Evolutionary conservation across 2,329 filamentous ascomycete species (phyloP).

Genomic region (Fusarium avenaceum): DNA sequence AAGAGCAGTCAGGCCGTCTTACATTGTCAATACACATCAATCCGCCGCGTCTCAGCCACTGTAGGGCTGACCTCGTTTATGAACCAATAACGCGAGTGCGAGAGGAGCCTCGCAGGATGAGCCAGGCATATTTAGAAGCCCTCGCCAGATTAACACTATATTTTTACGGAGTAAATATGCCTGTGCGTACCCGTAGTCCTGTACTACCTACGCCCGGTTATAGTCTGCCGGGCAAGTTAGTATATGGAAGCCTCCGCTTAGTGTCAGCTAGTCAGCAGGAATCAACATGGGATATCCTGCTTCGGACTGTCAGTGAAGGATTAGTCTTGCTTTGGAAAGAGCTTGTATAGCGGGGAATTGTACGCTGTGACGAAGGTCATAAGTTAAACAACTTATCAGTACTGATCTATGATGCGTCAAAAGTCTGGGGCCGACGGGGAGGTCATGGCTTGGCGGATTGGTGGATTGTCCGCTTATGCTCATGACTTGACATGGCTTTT

Average conservation of each 20-base stretch:
- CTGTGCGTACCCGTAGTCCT: not conserved
- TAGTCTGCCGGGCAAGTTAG: constrained; percentile 5
- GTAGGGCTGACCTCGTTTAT: constrained; percentile 34
- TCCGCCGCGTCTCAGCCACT: constrained; percentile 25
- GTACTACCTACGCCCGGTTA: constrained; percentile 4
- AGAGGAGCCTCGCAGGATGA: not conserved
- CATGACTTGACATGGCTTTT: not conserved
- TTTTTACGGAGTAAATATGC: not conserved
- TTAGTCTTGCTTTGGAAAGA: constrained; percentile 5
- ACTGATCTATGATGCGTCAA: constrained; percentile 16
- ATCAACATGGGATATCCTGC: constrained; percentile 3
- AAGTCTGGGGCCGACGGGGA: not conserved
- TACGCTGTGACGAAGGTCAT: not conserved
- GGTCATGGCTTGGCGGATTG: constrained; percentile 10
- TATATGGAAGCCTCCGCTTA: not conserved
- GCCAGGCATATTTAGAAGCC: not conserved
- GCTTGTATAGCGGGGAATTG: constrained; percentile 6
- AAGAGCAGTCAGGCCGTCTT: not conserved
- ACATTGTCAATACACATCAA: constrained; percentile 1
- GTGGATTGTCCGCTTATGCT: constrained; percentile 16
- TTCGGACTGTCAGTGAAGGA: constrained; percentile 6
- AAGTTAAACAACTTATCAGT: not conserved
- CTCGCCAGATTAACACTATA: not conserved
- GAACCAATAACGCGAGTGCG: constrained; percentile 1
- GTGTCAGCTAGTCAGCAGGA: constrained; percentile 37